Base-by-base conservation (phyloP, 108 stramenopile genomes). In the Mediolabrus comicus region DNA sequence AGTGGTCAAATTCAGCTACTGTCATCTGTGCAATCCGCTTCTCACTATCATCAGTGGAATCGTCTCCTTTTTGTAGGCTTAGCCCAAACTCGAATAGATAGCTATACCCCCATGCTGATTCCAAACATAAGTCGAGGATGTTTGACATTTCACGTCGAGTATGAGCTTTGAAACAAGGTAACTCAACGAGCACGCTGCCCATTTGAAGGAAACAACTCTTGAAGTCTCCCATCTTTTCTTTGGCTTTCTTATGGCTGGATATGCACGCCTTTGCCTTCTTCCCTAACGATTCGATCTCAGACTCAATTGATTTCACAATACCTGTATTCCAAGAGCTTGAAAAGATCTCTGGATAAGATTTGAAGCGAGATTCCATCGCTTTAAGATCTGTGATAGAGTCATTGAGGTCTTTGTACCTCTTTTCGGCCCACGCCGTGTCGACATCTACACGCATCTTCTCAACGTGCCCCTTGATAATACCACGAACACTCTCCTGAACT, bases 81-180 rank as follows among this genome's bases (percentile, higher is more conserved):
- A 84, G 54, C 13, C 86, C 86, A 34, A 86, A 56, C 56, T 86
- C 86, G 75, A 86, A 86, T 14, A 86, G 34, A 76, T 68, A 86
- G 29, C 83, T 63, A 53, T 83, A 81, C 3, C 85, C 85, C 85
- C 85, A 86, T 3, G 68, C 77, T 8, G 31, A 31, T n/a, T 73
- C 62, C n/a, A 86, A 69, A 43, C 86, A 87, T 13, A 35, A 59
- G 31, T 82, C 83, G 1, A 87, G 64, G 24, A 87, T 74, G 22
- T 75, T 55, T 13, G 75, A 67, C 83, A 87, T 87, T 8, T 72
- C 68, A 22, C 33, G 30, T 34, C 80, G 82, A 13, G 86, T 82
- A 57, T 69, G 75, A 3, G 38, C 55, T 41, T 76, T 84, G 72
- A 84, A 82, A 11, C 57, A 41, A 19, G 80, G 83, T 14, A 84